Conservation (phyloP, 2,329 filamentous ascomycete genomes). For the Gremmenia infestans region DNA sequence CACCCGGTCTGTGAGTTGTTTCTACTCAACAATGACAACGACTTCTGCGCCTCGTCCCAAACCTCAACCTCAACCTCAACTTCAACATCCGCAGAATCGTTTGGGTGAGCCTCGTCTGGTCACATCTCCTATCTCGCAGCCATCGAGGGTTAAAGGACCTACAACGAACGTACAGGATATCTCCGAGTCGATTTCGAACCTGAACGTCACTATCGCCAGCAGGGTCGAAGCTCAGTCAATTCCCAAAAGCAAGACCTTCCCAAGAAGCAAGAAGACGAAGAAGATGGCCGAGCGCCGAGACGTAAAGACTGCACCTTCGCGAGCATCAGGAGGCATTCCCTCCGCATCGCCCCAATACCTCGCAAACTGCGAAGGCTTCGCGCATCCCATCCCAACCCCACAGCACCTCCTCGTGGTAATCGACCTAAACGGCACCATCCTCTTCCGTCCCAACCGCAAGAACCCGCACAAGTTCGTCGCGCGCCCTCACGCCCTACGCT, state of each 20-base stretch:
- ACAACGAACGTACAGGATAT: too few relatives aligned
- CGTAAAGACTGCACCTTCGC: constrained; percentile 17
- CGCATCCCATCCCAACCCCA: constrained; percentile 40
- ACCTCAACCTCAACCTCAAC: too few relatives aligned
- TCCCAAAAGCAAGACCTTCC: neutral
- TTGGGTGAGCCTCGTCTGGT: too few relatives aligned
- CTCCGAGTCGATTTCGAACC: too few relatives aligned
- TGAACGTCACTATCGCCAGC: neutral
- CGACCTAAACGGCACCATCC: constrained; percentile 88
- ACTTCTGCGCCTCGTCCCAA: too few relatives aligned
- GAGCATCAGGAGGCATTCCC: constrained; percentile 42
- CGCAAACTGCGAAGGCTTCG: constrained; percentile 42
- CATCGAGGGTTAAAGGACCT: too few relatives aligned
- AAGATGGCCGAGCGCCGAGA: neutral
- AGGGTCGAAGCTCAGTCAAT: neutral
- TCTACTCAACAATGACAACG: too few relatives aligned
- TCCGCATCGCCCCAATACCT: constrained; percentile 58
- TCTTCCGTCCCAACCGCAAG: constrained; percentile 59
- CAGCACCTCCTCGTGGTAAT: constrained; percentile 74
- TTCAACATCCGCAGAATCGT: too few relatives aligned
- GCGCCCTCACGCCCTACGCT: constrained; percentile 63
- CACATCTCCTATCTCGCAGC: too few relatives aligned
- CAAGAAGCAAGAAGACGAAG: neutral
- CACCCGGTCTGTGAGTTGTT: too few relatives aligned
- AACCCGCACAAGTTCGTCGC: constrained; percentile 51